Conservation (phyloP, 345 rosid species). For the Lumnitzera racemosa region DNA sequence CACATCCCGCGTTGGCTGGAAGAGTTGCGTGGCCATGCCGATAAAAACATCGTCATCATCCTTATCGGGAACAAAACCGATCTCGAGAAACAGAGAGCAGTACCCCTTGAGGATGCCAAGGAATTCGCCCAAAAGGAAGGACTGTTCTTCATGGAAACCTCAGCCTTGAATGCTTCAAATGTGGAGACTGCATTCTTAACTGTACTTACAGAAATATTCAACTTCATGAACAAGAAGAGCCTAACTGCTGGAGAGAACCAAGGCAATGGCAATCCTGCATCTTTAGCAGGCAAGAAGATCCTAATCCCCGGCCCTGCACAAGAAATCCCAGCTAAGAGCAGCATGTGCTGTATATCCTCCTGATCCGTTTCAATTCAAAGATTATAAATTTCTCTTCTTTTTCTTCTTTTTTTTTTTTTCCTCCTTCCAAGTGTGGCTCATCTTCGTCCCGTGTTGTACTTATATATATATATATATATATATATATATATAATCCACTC, state of each 20-base stretch:
- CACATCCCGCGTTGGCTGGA: slow-evolving; percentile 43
- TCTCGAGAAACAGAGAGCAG: slow-evolving; percentile 32
- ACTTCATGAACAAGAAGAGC: slow-evolving; percentile 18
- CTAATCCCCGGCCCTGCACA: slow-evolving; percentile 18
- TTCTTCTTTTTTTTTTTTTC: no score
- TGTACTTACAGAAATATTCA: slow-evolving; percentile 21
- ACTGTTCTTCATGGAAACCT: slow-evolving; percentile 41
- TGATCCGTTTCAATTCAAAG: neutral
- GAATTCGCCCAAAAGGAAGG: slow-evolving; percentile 33
- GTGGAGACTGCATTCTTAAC: slow-evolving; percentile 29
- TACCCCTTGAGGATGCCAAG: slow-evolving; percentile 31
- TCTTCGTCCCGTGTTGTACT: no score
- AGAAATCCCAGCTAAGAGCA: slow-evolving; percentile 16
- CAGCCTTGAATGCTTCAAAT: slow-evolving; percentile 35
- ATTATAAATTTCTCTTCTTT: no score
- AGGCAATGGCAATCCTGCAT: slow-evolving; percentile 17
- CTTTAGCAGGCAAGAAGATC: slow-evolving; percentile 20
- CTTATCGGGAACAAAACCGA: slow-evolving; percentile 44
- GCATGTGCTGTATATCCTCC: slow-evolving; percentile 11
- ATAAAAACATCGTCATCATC: slow-evolving; percentile 28
- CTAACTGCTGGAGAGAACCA: slow-evolving; percentile 11
- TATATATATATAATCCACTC: no score
- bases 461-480: no score
- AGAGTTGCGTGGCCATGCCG: slow-evolving; percentile 28
- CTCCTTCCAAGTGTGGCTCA: no score